Base-by-base conservation (phyloP, 2,329 filamentous ascomycete genomes). In the Fusarium coicis region DNA sequence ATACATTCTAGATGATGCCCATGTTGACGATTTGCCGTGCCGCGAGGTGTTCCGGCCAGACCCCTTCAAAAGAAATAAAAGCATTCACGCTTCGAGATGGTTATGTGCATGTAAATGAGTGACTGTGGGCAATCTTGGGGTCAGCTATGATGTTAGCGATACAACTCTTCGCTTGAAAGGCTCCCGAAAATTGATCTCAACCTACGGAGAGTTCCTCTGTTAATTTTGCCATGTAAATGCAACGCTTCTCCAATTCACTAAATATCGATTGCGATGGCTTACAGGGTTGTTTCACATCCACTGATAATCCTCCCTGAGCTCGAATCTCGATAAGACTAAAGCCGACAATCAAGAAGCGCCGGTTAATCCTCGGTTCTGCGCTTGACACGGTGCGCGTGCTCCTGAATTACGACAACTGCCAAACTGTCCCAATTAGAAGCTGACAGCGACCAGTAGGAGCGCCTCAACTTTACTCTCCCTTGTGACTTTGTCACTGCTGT, bases 1-100 rank as follows among this genome's bases (percentile, higher is more conserved):
- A 80, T 81, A 77, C 78, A 79, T 80, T 80, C 75, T 80, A 79
- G 76, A 81, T 80, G 78, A 78, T 81, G 79, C 77, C 79, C 74
- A 81, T 74, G 73, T 76, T 54, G 74, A 58, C n/a, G 66, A 70
- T 69, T 42, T 69, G 66, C 66, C 62, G 65, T 74, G 74, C 70
- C 72, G 64, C 58, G 63, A 73, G 69, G 64, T 72, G 60, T 70
- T 63, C 71, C 55, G 55, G 71, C 58, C 71, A 68, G 71, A 44
- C 61, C 67, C 71, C 60, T 58, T 65, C 23, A 74, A 73, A 74
- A 73, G 66, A 68, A 74, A 63, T 53, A 74, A 72, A 62, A 65
- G 71, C 60, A 70, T 77, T 68, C 61, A 77, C 63, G 72, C 70
- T 73, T 74, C 69, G 60, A 61, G 63, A 50, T 59, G 28, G 42